These are phyloP conservation scores for Aspergillus sp. DNA, from an alignment of 2,329 filamentous ascomycete genomes.

Conservation along the genomic window DNA sequence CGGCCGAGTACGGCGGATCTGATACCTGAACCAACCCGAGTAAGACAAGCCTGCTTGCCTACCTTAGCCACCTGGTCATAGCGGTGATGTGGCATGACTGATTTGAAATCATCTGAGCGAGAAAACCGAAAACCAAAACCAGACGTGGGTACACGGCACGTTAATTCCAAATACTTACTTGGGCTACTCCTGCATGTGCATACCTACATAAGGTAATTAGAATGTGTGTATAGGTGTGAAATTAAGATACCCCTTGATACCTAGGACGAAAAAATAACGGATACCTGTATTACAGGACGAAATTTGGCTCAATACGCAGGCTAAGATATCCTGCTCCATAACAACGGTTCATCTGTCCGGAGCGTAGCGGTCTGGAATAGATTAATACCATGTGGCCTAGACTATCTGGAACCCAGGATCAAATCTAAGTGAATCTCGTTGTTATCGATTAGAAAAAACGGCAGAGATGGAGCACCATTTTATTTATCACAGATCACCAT, in stretches of 20 bases:
- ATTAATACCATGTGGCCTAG: neutral
- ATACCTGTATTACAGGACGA: too few species aligned
- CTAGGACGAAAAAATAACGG: neutral
- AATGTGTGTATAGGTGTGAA: neutral
- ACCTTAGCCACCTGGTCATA: neutral
- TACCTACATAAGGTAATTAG: neutral
- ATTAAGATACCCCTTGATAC: neutral
- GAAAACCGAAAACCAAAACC: neutral
- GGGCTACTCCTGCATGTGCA: neutral
- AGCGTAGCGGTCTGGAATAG: neutral
- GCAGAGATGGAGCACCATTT: neutral
- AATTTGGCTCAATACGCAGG: neutral
- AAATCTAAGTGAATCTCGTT: neutral
- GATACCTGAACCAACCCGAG: neutral
- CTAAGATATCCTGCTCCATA: neutral
- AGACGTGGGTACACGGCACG: constrained; percentile 4
- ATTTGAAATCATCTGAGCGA: constrained; percentile 3
- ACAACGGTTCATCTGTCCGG: neutral
- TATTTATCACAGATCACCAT: neutral
- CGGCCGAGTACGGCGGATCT: neutral
- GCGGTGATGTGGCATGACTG: constrained; percentile 12
- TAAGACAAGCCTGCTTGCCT: neutral
- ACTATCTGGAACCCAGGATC: neutral
- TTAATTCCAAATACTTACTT: constrained; percentile 9
- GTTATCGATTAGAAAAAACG: neutral